phyloP scores from a whole-genome alignment of 73 alveolate species.

The Tetrahymena elliotti region DNA sequence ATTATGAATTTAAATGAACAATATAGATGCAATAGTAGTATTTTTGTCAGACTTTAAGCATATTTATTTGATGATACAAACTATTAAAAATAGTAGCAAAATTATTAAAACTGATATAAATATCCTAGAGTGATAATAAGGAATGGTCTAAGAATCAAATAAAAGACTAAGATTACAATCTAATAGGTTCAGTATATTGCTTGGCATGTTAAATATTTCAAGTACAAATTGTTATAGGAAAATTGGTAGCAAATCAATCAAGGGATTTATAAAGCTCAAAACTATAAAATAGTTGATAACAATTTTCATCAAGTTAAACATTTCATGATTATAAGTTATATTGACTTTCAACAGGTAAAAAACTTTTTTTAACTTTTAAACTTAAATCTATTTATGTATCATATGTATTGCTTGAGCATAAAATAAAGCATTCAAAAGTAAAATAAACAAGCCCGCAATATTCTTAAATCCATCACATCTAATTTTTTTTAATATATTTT shows the following conservation, averaged over 20 bases:
- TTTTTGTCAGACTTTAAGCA: background rate
- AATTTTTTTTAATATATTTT: too few relatives aligned
- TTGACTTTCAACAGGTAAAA: background rate
- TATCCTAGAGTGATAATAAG: background rate
- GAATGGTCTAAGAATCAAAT: background rate
- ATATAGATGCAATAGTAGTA: background rate
- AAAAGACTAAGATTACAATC: background rate
- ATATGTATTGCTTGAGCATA: background rate
- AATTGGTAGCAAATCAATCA: background rate
- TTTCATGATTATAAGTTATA: background rate
- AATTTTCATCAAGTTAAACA: background rate
- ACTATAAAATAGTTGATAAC: background rate
- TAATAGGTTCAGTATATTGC: background rate
- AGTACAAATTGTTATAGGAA: background rate
- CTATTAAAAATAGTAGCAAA: background rate
- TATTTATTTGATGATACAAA: background rate
- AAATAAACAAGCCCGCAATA: background rate
- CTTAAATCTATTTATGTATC: background rate
- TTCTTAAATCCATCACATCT: too few relatives aligned
- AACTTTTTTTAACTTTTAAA: background rate
- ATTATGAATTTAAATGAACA: background rate
- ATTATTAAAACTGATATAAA: background rate
- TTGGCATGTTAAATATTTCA: background rate
- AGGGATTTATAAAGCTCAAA: background rate
- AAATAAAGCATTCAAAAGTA: background rate